Conservation (phyloP, 2,329 filamentous ascomycete genomes). For the Beauveria bassiana region DNA sequence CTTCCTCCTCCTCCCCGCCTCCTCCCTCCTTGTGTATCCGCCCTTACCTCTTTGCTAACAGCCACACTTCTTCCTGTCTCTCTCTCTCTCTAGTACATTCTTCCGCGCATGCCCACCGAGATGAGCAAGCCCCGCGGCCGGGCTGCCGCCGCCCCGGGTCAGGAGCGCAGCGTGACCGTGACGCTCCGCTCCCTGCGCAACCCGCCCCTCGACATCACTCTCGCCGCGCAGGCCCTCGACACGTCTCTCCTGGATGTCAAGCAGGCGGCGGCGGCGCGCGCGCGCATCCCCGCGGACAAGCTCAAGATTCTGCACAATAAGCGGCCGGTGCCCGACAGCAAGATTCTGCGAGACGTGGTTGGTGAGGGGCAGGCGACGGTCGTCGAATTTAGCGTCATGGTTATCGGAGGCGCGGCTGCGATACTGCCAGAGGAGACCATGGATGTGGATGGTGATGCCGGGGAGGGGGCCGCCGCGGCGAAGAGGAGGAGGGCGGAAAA, state of each 20-base stretch:
- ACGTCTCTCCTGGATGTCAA: conserved; percentile 79
- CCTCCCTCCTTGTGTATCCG: no score
- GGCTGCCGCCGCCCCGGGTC: conserved; percentile 40
- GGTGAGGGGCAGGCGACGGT: conserved; percentile 43
- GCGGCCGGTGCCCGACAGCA: conserved; percentile 73
- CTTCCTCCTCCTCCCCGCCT: neutral
- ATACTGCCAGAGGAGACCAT: conserved; percentile 31
- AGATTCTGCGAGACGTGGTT: conserved; percentile 67
- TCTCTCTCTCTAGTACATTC: conserved; percentile 49
- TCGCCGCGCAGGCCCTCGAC: conserved; percentile 54
- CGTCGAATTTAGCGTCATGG: conserved; percentile 83
- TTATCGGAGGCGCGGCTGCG: conserved; percentile 61
- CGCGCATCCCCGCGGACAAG: conserved; percentile 62
- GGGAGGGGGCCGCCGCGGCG: neutral
- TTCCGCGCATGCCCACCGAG: conserved; percentile 57
- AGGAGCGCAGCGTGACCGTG: conserved; percentile 48
- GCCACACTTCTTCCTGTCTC: neutral
- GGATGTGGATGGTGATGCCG: conserved; percentile 22
- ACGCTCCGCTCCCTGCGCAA: conserved; percentile 71
- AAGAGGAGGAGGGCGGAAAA: neutral
- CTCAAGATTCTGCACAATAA: conserved; percentile 81
- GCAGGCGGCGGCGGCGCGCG: conserved; percentile 54
- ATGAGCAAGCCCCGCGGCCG: conserved; percentile 38
- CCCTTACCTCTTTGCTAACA: neutral
- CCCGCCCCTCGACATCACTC: conserved; percentile 58